A percentile compares a stretch with the other conserved stretches of the same genome.
These are phyloP conservation scores for Arthrocladium fulminans DNA, from an alignment of 2,329 filamentous ascomycete genomes.

Conservation along the genomic window DNA sequence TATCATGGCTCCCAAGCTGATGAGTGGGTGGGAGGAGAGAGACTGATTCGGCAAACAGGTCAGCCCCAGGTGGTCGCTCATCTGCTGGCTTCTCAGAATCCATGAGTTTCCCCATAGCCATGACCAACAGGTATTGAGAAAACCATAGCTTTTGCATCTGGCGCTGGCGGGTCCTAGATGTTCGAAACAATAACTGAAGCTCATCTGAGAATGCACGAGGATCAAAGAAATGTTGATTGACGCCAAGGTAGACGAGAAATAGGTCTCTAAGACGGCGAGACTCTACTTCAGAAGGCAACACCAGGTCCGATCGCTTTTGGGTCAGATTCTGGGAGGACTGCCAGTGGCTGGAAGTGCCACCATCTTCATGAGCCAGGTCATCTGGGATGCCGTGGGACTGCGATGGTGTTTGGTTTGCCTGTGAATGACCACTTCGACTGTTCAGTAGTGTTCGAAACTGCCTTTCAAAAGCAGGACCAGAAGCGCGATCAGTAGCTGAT, in stretches of 20 bases:
- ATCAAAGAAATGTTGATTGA: constrained; percentile 23
- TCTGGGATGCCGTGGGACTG: background rate
- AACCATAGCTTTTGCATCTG: constrained; percentile 19
- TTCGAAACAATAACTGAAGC: constrained; percentile 13
- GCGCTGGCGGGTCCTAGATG: constrained; percentile 1
- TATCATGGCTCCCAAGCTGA: background rate
- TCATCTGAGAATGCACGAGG: constrained; percentile 19
- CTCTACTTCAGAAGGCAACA: background rate
- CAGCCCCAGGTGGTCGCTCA: constrained; percentile 6
- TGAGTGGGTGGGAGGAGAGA: background rate
- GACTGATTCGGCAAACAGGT: background rate
- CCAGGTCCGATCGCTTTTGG: background rate
- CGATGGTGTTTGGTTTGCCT: background rate
- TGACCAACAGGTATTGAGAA: constrained; percentile 22
- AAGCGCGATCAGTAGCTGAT: background rate
- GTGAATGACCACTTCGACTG: no score
- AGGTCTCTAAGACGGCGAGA: constrained; percentile 21
- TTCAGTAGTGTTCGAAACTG: background rate
- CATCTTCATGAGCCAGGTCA: background rate
- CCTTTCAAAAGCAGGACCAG: background rate
- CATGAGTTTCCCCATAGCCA: constrained; percentile 24
- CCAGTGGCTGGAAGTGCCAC: background rate
- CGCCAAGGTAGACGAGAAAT: constrained; percentile 23
- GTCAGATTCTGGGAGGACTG: background rate
- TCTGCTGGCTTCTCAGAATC: constrained; percentile 19